Evolutionary conservation across 2,329 filamentous ascomycete species (phyloP).

Genomic region (Pseudohalonectria lignicola): DNA sequence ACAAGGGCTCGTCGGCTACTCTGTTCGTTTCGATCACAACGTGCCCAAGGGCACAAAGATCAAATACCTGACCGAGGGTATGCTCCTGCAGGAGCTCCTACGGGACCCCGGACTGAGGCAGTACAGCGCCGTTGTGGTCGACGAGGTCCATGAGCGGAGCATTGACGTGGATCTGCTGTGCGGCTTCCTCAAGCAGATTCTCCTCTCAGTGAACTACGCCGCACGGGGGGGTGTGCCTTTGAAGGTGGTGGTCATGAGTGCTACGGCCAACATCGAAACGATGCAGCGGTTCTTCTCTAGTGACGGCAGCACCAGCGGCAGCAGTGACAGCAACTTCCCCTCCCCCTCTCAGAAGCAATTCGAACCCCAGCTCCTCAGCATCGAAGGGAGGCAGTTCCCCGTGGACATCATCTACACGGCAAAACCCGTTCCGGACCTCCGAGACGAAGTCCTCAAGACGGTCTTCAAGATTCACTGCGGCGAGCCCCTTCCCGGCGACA

Average conservation of each 20-base stretch:
- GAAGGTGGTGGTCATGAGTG: conserved; percentile 94
- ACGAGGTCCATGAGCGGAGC: conserved; percentile 94
- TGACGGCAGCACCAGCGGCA: conserved; percentile 1
- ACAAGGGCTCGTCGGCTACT: conserved; percentile 66
- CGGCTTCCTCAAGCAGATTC: conserved; percentile 75
- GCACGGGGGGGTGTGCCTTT: conserved; percentile 63
- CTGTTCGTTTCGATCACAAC: conserved; percentile 85
- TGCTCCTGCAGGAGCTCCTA: conserved; percentile 88
- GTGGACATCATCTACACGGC: conserved; percentile 69
- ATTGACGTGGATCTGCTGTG: conserved; percentile 87
- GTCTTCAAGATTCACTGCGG: conserved; percentile 82
- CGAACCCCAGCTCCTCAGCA: conserved; percentile 36
- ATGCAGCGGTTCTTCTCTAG: conserved; percentile 63
- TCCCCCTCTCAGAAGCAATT: too few species aligned
- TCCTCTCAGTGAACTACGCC: conserved; percentile 43
- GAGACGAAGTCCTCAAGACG: conserved; percentile 68
- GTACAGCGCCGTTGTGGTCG: conserved; percentile 85
- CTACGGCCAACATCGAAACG: conserved; percentile 78
- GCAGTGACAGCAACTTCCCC: conserved; percentile 22
- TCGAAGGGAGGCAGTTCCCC: conserved; percentile 79
- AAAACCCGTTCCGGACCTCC: conserved; percentile 66
- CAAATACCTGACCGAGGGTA: conserved; percentile 94
- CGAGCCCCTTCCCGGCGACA: conserved; percentile 86
- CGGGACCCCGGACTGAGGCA: conserved; percentile 70
- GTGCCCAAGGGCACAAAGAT: conserved; percentile 73